Percentiles rank a stretch among this genome's conserved stretches.
Evolutionary conservation across 352 stramenopile genomes (phyloP).

Genomic region (Phytopythium sindhum): DNA sequence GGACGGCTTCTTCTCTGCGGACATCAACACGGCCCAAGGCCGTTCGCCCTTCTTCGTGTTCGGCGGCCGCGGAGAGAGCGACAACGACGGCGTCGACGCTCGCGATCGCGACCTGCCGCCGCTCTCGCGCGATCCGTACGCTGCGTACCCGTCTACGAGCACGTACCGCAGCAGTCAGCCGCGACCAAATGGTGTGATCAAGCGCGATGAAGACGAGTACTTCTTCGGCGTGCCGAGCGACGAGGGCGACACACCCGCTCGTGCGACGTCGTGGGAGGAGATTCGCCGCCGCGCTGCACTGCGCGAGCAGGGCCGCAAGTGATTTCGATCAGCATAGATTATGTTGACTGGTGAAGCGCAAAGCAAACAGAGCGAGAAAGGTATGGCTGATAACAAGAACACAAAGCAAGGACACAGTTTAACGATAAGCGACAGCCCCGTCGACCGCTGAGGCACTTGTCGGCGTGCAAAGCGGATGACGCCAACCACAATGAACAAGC

Average conservation of each 20-base stretch:
- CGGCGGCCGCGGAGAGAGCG: background rate
- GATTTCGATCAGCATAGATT: slow-evolving; percentile 4
- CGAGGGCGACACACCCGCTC: slow-evolving; percentile 14
- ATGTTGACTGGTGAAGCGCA: background rate
- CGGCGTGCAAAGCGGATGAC: no score
- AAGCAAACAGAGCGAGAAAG: no score
- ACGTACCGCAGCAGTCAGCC: slow-evolving; percentile 10
- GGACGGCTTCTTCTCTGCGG: slow-evolving; percentile 14
- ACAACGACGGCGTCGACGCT: background rate
- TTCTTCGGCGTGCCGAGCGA: slow-evolving; percentile 34
- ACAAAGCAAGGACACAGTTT: no score
- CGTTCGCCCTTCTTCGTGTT: slow-evolving; percentile 52
- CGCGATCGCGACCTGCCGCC: slow-evolving; percentile 20
- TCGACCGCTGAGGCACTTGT: no score
- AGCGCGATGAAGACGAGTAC: slow-evolving; percentile 50
- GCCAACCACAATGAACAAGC: no score
- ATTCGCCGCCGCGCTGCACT: slow-evolving; percentile 53
- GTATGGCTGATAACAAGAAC: no score
- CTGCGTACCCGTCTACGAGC: slow-evolving; percentile 9
- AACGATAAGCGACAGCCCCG: no score
- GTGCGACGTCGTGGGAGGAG: slow-evolving; percentile 75
- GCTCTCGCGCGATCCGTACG: slow-evolving; percentile 40
- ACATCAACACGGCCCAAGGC: slow-evolving; percentile 16
- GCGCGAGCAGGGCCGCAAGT: slow-evolving; percentile 35
- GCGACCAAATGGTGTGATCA: slow-evolving; percentile 8